Evolutionary conservation across 73 alveolate genomes (phyloP).

Genomic region (Tetrahymena malaccensis): DNA sequence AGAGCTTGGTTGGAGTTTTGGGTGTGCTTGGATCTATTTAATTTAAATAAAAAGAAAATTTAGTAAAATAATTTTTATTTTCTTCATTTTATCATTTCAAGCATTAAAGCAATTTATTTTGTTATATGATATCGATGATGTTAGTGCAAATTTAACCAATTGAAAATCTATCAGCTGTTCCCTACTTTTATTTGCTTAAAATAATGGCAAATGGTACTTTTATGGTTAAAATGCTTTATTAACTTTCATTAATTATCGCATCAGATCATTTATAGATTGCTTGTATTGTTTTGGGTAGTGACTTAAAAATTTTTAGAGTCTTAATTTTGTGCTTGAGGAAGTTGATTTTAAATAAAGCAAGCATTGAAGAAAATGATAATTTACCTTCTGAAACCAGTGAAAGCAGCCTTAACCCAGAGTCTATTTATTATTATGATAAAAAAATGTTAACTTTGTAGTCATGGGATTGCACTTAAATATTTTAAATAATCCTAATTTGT

Average conservation of each 20-base stretch:
- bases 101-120: neutral
- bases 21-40: conserved; percentile 67
- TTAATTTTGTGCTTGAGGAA: neutral
- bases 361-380: conserved; percentile 4
- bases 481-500: neutral
- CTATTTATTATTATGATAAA: conserved; percentile 31
- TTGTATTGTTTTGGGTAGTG: neutral
- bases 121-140: neutral
- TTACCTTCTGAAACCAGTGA: conserved; percentile 90
- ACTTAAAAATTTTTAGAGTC: neutral
- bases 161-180: neutral
- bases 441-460: neutral
- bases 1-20: conserved; percentile 68
- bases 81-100: conserved; percentile 19
- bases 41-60: neutral
- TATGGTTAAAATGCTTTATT: neutral
- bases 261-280: neutral
- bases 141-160: neutral
- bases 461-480: neutral
- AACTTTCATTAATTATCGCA: neutral
- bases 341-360: neutral
- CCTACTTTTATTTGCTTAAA: neutral
- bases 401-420: conserved; percentile 80
- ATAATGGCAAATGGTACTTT: neutral
- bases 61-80: conserved; percentile 28